A percentile compares a stretch with the other conserved stretches of the same genome.
Evolutionary conservation across 2,329 filamentous ascomycete genomes (phyloP).

Genomic region (Blumeria graminis): DNA sequence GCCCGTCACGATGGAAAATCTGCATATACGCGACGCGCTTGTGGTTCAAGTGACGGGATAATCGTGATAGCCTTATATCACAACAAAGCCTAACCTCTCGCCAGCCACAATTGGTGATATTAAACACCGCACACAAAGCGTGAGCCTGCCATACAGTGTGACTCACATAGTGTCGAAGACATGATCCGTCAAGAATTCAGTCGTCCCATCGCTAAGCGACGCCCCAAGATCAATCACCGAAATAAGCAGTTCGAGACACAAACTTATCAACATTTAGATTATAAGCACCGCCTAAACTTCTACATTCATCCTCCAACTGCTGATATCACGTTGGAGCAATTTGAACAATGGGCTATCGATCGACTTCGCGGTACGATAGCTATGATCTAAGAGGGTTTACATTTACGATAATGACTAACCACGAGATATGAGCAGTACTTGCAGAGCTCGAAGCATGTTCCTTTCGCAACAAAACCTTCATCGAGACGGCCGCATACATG

Average conservation of each 20-base stretch:
- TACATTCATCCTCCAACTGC: conserved; percentile 71
- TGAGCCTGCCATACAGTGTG: too few relatives aligned
- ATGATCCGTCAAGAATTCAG: conserved; percentile 16
- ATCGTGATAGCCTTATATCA: too few relatives aligned
- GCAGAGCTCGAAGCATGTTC: conserved; percentile 83
- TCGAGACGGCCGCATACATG: conserved; percentile 67
- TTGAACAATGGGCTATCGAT: conserved; percentile 97
- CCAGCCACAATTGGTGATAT: too few relatives aligned
- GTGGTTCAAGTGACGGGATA: too few relatives aligned
- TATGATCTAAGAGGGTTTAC: background rate
- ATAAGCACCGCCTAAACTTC: conserved; percentile 75
- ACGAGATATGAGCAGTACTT: conserved; percentile 34
- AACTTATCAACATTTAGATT: conserved; percentile 52
- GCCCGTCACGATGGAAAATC: too few relatives aligned
- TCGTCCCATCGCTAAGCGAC: conserved; percentile 35
- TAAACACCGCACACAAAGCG: too few relatives aligned
- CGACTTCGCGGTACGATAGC: conserved; percentile 43
- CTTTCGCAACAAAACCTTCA: conserved; percentile 69
- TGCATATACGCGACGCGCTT: too few relatives aligned
- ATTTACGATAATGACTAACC: conserved; percentile 5
- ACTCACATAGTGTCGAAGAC: background rate
- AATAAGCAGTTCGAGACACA: conserved; percentile 70
- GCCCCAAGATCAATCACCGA: conserved; percentile 51
- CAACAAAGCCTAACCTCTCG: too few relatives aligned
- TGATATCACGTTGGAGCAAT: conserved; percentile 89